Evolutionary conservation across 163 green algal genomes (phyloP), one percentile per base, ranked within the genome.

Genomic region (Picocystis sp.): DNA sequence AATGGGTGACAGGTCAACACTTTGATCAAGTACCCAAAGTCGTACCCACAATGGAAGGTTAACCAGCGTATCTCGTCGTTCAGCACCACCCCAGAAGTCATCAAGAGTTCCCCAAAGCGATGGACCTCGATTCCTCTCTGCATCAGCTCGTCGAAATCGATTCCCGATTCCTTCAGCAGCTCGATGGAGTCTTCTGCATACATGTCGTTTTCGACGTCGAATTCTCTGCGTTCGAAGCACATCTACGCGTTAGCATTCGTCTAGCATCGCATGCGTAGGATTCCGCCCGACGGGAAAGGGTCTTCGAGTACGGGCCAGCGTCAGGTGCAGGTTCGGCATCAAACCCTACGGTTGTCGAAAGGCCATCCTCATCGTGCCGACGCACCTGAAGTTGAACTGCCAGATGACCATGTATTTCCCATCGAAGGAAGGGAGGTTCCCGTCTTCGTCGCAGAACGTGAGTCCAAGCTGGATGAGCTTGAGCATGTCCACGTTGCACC

Each of bases 381-480:
- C 29, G 29, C 57, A 75, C 54, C 67, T 76, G 69, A 99, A 99
- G 65, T 99, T 99, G 69, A 99, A 98, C 65, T 99, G 91, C 91
- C 91, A 99, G 6, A 94, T 82, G 57, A 81, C 91, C 6, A 90
- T 77, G 65, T 54, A 15, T 22, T 94, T 82, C 8, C 77, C 82
- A 51, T 80, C 79, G 52, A 67, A 75, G 1, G 65, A 50, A 0
- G 91, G 89, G 43, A 99, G 71, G 45, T 87, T 87, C 43, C 91
- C 91, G 14, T 92, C 57, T 9, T 66, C 76, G 61, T 99, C 80
- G 1, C 81, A 87, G 64, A 99, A 94, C 21, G 90, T 98, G 2
- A 99, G 69, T 0, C 91, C 91, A 41, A 99, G 75, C 74, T 99
- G 89, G 13, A 99, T 99, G 19, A 99, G 76, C 75, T 99, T 99